Conservation (phyloP, 2,329 filamentous ascomycete species). For the Hypocreales sp. region DNA sequence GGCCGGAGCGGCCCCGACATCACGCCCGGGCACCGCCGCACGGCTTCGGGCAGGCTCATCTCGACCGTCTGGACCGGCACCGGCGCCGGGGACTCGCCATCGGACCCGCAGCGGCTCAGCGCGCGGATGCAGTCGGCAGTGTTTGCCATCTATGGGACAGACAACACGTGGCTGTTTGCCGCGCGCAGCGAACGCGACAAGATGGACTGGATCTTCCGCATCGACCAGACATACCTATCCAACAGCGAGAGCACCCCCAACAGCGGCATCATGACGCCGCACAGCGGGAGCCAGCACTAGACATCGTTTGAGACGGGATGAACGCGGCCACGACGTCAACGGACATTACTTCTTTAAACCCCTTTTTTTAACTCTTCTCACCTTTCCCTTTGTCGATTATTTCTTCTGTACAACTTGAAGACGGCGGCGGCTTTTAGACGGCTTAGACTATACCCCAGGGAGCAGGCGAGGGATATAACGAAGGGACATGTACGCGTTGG, state of each 20-base stretch:
- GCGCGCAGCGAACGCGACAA: slow-evolving; percentile 82
- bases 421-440: too few relatives aligned
- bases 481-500: too few relatives aligned
- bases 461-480: too few relatives aligned
- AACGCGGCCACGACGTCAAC: not conserved
- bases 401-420: too few relatives aligned
- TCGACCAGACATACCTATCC: slow-evolving; percentile 63
- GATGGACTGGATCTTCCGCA: slow-evolving; percentile 90
- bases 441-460: too few relatives aligned
- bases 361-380: too few relatives aligned
- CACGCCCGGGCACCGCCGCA: slow-evolving; percentile 31
- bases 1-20: slow-evolving; percentile 20
- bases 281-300: slow-evolving; percentile 15
- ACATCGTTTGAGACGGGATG: not conserved
- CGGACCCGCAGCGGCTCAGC: slow-evolving; percentile 35
- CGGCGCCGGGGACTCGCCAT: slow-evolving; percentile 14
- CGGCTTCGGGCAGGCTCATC: slow-evolving; percentile 34
- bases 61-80: slow-evolving; percentile 39
- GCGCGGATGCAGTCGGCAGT: slow-evolving; percentile 54
- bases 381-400: too few relatives aligned
- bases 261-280: slow-evolving; percentile 21
- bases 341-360: not conserved
- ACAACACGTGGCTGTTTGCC: slow-evolving; percentile 92
- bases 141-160: slow-evolving; percentile 86
- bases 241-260: slow-evolving; percentile 24